Conservation (phyloP, 2,329 filamentous ascomycete genomes). For the Canariomyces notabilis region DNA sequence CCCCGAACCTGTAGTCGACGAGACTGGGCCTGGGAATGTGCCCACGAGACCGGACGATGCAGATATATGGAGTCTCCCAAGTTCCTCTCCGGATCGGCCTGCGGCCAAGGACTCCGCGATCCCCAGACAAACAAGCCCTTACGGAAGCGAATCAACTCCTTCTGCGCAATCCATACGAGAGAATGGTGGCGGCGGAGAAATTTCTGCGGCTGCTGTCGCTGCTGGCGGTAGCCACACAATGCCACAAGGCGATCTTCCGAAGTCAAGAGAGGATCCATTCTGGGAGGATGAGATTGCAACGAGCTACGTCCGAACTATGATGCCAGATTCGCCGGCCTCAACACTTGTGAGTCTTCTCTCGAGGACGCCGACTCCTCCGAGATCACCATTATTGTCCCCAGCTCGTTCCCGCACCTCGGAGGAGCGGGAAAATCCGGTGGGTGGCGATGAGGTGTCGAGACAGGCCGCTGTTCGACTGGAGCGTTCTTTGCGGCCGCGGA, state of each 20-base stretch:
- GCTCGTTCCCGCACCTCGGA: neutral
- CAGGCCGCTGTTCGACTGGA: conserved; percentile 33
- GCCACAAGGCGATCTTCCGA: too few species aligned
- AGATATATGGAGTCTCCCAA: conserved; percentile 21
- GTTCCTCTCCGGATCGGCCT: conserved; percentile 10
- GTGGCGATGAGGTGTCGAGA: conserved; percentile 9
- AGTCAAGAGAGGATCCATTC: neutral
- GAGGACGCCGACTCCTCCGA: conserved; percentile 18
- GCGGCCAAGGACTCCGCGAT: neutral
- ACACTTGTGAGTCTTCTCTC: conserved; percentile 17
- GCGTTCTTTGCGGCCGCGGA: conserved; percentile 53
- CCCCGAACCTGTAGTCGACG: neutral
- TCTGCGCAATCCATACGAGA: neutral
- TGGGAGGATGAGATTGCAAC: conserved; percentile 34
- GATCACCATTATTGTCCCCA: conserved; percentile 23
- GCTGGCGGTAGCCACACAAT: neutral
- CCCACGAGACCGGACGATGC: neutral
- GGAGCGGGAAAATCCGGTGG: neutral
- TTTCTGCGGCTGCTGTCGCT: neutral
- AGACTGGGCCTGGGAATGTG: conserved; percentile 1
- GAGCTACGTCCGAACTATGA: conserved; percentile 32
- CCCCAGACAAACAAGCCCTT: conserved; percentile 6
- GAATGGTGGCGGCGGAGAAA: neutral
- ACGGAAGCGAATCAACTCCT: conserved; percentile 7
- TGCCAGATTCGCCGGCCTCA: neutral